Evolutionary conservation across 306 rosid genomes (phyloP).

Genomic region (Cicer cuneatum): DNA sequence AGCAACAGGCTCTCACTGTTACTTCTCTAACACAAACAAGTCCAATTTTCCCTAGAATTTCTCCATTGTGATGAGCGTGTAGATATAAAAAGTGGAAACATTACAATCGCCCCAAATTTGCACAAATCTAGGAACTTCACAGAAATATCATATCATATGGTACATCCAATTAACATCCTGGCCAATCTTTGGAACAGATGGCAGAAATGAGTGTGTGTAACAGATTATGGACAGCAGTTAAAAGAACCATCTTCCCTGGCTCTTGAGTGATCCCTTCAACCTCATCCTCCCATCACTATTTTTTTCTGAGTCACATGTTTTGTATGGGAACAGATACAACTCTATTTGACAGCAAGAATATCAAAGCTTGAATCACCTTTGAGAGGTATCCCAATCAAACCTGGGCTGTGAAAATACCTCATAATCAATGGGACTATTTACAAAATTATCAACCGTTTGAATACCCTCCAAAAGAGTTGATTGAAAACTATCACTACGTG

Average conservation of each 20-base stretch:
- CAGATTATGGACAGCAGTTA: conserved; percentile 42
- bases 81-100: conserved; percentile 8
- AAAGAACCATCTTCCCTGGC: conserved; percentile 28
- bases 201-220: conserved; percentile 33
- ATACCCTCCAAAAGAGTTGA: conserved; percentile 73
- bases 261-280: conserved; percentile 20
- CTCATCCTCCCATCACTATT: conserved; percentile 32
- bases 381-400: conserved; percentile 88
- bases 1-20: background rate
- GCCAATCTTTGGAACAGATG: conserved; percentile 39
- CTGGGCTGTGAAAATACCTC: conserved; percentile 89
- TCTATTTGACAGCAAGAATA: conserved; percentile 37
- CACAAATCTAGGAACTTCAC: conserved; percentile 19
- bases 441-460: conserved; percentile 77
- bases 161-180: conserved; percentile 34
- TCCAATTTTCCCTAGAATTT: conserved; percentile 6
- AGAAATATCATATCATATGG: conserved; percentile 17
- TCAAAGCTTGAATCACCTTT: conserved; percentile 54
- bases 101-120: conserved; percentile 27
- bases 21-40: background rate
- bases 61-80: background rate
- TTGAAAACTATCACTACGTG: conserved; percentile 63
- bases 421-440: conserved; percentile 80
- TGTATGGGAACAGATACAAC: conserved; percentile 40
- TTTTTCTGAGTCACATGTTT: background rate